Base-by-base conservation (phyloP, 2,329 filamentous ascomycete species). In the Claviceps fusiformis region DNA sequence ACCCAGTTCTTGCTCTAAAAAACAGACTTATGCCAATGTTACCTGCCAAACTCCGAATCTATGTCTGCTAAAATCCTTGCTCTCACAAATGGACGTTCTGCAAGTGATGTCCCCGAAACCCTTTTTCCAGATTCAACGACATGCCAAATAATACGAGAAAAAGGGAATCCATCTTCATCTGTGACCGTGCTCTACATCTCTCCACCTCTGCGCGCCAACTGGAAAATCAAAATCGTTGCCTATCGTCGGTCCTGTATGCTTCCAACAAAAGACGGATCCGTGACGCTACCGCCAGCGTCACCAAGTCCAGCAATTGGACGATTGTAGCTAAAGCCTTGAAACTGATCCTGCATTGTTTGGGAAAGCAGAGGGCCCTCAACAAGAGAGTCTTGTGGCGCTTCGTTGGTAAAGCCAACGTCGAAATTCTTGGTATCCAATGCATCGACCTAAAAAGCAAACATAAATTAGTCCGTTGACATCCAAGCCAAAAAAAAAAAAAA, bases 251-350 rank as follows among this genome's bases (percentile, higher is more conserved):
- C 80, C 61, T 78, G 74, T 60, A 84, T 73, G 67, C 80, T 84
- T 60, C 80, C 80, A 39, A 82, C 78, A 63, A 82, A 83, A 33
- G 81, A 83, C 9, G 89, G 88, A 68, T 95, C 93, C 73, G 87
- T 95, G 59, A 97, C 86, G 72, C 90, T 95, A 59, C 93, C 92
- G 60, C 93, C 92, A 37, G 86, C 93, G 71, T 97, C 92, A 47
- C 89, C 90, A 41, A 96, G 79, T 53, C 92, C 92, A 56, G 91
- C 90, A 61, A 97, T 91, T 24, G 92, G 93, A 57, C 93, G 83
- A 73, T 96, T 97, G 78, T 97, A 97, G 59, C 88, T 95, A 85
- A 95, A 98, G 57, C 93, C 93, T 44, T 85, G 82, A 68, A 98
- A 98, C 66, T 95, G 91, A 70, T 95, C 83, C 73, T 98, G 93